Base-by-base conservation (phyloP, 176 grass and related monocot genomes). In the Ensete glaucum region DNA sequence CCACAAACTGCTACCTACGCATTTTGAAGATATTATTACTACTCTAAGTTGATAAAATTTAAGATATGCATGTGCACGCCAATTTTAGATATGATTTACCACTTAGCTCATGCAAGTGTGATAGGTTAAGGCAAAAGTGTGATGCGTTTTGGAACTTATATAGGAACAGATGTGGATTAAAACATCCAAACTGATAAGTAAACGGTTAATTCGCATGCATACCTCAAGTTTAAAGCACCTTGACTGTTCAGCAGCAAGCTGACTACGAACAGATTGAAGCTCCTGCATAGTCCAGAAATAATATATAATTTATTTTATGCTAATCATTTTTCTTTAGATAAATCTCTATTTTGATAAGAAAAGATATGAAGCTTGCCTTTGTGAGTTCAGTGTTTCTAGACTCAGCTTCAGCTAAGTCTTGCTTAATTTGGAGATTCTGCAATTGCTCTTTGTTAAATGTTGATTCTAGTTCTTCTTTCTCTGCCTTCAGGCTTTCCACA, bases 221-320 rank as follows among this genome's bases (percentile, higher is more conserved):
- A 98, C 94, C 96, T 99, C 96, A 72, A 99, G 96, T 84, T 99
- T 99, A 85, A 99, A 99, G 81, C 96, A 99, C 82, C 96, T 94
- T 63, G 96, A 99, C 71, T 99, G 96, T 81, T 99, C 96, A 65
- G 91, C 81, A 60, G 86, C 96, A 79, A 99, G 96, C 82, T 99
- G 96, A 54, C 96, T 85, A 63, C 96, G 90, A 70, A 95, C 73
- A 51, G 91, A 79, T 85, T 99, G 96, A 85, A 99, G 96, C 74
- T 99, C 96, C 96, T 99, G 84, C 65, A 89, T n/a, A 76, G 50
- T 71, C 63, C 52, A 65, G 57, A 86, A 59, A 58, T 16, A 71
- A 67, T 11, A 51, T 69, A 10, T 70, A n/a, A 50, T 20, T 70
- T 50, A n/a, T 11, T 20, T 20, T 70, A n/a, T 13, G 17, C 8